These are phyloP conservation scores for Parathielavia appendiculata DNA, from an alignment of 495 filamentous ascomycete species.

Conservation along the genomic window DNA sequence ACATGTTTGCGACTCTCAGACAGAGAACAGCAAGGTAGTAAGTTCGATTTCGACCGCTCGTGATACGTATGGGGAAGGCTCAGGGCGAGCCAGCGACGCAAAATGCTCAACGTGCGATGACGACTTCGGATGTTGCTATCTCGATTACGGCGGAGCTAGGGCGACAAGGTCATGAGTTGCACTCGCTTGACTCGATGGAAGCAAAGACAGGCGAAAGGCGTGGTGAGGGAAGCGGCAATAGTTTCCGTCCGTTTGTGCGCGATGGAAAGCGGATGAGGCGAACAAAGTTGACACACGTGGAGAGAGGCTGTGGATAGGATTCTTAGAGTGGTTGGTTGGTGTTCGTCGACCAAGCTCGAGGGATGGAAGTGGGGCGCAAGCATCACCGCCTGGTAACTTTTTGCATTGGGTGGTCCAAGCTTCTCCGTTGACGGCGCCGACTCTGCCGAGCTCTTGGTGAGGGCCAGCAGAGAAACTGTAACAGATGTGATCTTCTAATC, in stretches of 20 bases:
- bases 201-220: no score
- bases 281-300: conserved; percentile 26
- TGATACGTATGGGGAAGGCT: background rate
- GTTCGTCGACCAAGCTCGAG: conserved; percentile 24
- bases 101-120: background rate
- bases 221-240: background rate
- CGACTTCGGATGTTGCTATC: background rate
- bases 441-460: background rate
- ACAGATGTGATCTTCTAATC: no score
- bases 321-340: conserved; percentile 25
- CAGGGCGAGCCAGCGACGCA: background rate
- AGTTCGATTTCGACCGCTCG: background rate
- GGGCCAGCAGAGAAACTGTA: no score
- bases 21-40: background rate
- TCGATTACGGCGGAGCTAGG: background rate
- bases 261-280: conserved; percentile 16
- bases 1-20: conserved; percentile 62
- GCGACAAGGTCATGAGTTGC: background rate
- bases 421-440: conserved; percentile 5
- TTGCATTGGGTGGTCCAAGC: conserved; percentile 32
- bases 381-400: conserved; percentile 17
- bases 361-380: conserved; percentile 29
- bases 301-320: conserved; percentile 25
- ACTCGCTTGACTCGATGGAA: background rate
- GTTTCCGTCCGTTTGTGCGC: background rate